phyloP scores from a whole-genome alignment of 2,329 filamentous ascomycete species.

The Claviceps pazoutovae region DNA sequence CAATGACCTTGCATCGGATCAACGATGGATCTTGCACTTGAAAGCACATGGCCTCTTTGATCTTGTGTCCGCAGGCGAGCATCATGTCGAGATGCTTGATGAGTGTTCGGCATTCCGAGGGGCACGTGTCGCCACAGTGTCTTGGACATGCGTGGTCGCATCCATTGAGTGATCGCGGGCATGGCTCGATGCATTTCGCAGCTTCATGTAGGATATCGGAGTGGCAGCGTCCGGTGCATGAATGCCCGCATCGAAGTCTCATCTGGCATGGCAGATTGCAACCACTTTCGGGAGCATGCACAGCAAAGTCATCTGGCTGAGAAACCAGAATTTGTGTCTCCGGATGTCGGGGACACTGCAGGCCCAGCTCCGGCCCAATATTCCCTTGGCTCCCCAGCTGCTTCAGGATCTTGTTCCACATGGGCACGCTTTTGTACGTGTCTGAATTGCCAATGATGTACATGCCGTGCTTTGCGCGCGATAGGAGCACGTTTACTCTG shows the following conservation, averaged over 20 bases:
- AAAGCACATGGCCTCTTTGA: slow-evolving; percentile 19
- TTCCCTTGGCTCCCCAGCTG: slow-evolving; percentile 33
- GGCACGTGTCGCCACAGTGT: background rate
- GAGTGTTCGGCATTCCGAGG: background rate
- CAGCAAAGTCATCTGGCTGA: slow-evolving; percentile 41
- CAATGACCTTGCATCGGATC: slow-evolving; percentile 33
- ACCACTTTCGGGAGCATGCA: slow-evolving; percentile 47
- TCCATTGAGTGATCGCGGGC: slow-evolving; percentile 24
- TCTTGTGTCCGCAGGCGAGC: background rate
- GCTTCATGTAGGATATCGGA: slow-evolving; percentile 31
- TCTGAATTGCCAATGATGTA: slow-evolving; percentile 54
- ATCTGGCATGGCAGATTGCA: slow-evolving; percentile 37
- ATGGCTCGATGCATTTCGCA: slow-evolving; percentile 30
- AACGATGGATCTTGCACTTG: slow-evolving; percentile 26
- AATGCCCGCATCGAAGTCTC: slow-evolving; percentile 34
- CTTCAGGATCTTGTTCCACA: slow-evolving; percentile 48
- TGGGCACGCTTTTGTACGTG: slow-evolving; percentile 40
- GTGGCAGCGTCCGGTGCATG: slow-evolving; percentile 32
- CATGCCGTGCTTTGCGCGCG: slow-evolving; percentile 54
- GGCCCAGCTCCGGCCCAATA: slow-evolving; percentile 35
- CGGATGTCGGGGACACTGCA: slow-evolving; percentile 48
- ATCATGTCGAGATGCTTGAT: background rate
- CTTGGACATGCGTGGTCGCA: slow-evolving; percentile 20
- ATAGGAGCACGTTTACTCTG: slow-evolving; percentile 55
- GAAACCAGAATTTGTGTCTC: slow-evolving; percentile 35